These are phyloP conservation scores for Ophiostoma sp. DNA, from an alignment of 2,329 filamentous ascomycete genomes.

Conservation along the genomic window DNA sequence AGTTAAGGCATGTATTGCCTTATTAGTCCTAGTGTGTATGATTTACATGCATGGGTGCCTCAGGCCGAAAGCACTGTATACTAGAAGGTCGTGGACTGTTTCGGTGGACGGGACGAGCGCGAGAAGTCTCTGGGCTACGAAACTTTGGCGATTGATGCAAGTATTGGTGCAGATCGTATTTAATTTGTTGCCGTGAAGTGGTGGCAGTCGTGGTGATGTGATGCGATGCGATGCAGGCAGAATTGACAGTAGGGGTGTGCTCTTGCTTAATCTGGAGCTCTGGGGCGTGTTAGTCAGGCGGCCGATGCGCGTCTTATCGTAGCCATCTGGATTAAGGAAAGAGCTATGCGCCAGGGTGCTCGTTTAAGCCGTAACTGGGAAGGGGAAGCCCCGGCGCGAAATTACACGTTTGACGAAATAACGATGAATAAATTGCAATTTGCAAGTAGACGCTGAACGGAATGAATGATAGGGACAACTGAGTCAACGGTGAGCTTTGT, in stretches of 20 bases:
- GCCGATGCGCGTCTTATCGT: slow-evolving; percentile 12
- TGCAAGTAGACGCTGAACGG: not conserved
- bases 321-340: slow-evolving; percentile 14
- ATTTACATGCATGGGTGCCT: slow-evolving; percentile 25
- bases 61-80: slow-evolving; percentile 21
- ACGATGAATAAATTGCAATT: not conserved
- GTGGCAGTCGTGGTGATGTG: not conserved
- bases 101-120: slow-evolving; percentile 18
- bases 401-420: not conserved
- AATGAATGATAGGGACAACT: not conserved
- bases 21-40: slow-evolving; percentile 9
- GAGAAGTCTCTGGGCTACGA: not conserved
- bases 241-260: not conserved
- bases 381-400: slow-evolving; percentile 3
- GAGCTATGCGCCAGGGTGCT: slow-evolving; percentile 14
- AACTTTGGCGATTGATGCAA: not conserved
- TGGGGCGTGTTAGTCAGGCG: not conserved
- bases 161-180: not conserved
- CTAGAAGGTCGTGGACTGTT: slow-evolving; percentile 14
- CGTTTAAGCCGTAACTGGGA: slow-evolving; percentile 5
- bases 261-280: not conserved
- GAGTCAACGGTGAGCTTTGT: not conserved
- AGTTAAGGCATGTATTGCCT: slow-evolving; percentile 25
- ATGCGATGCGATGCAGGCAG: not conserved
- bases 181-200: not conserved